A percentile compares a stretch with the other conserved stretches of the same genome.
Evolutionary conservation across 2,329 filamentous ascomycete species (phyloP).

Genomic region (Hypoxylon sp.): DNA sequence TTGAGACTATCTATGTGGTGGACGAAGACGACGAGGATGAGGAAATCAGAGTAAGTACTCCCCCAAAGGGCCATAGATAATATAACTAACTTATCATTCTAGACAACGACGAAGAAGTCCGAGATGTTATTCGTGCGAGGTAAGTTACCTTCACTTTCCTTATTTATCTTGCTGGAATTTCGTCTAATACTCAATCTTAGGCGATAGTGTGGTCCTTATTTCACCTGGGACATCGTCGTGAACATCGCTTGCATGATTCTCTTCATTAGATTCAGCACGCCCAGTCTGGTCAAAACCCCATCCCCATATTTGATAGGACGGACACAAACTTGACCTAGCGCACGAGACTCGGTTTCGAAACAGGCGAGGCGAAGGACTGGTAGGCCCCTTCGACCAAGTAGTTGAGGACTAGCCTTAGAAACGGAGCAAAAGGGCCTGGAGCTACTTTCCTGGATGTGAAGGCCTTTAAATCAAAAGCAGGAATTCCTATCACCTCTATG

Average conservation of each 20-base stretch:
- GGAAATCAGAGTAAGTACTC: conserved; percentile 72
- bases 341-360: conserved; percentile 6
- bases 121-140: conserved; percentile 99
- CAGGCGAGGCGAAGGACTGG: conserved; percentile 1
- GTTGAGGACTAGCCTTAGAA: conserved; percentile 1
- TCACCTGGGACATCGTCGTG: conserved; percentile 68
- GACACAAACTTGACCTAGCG: not conserved
- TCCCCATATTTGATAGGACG: conserved; percentile 11
- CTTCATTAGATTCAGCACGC: not conserved
- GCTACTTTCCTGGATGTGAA: conserved; percentile 4
- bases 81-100: conserved; percentile 17
- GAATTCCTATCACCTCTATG: not conserved
- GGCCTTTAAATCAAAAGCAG: conserved; percentile 10
- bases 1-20: conserved; percentile 95
- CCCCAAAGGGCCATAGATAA: not conserved
- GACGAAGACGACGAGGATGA: conserved; percentile 89
- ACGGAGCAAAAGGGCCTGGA: conserved; percentile 4
- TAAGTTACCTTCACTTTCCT: conserved; percentile 60
- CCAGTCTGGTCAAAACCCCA: not conserved
- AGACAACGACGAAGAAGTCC: conserved; percentile 96
- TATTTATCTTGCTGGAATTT: conserved; percentile 27
- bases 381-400: not conserved
- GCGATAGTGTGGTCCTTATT: conserved; percentile 79
- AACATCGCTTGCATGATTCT: conserved; percentile 11
- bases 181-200: conserved; percentile 56